Conservation (phyloP, 1,284 basidiomycete genomes). For the Agaricales sp. region DNA sequence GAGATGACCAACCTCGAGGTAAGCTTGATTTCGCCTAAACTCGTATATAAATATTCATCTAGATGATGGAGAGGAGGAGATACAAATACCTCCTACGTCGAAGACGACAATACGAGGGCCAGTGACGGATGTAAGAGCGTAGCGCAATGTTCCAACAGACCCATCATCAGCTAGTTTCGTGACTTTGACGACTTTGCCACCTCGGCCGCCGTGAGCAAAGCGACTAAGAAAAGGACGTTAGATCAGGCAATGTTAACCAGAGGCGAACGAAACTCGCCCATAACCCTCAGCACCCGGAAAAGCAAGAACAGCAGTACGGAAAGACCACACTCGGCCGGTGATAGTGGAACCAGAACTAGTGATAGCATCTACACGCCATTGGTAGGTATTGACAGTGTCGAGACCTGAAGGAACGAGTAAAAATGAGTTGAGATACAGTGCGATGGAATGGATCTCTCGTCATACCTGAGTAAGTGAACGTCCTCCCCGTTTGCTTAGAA, state of each 20-base stretch:
- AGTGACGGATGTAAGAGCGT: conserved; percentile 1
- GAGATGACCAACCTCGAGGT: conserved; percentile 4
- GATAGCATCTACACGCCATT: conserved; percentile 7
- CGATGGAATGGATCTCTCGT: background rate
- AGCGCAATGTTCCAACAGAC: conserved; percentile 3
- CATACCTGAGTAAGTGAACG: background rate
- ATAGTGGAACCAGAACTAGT: background rate
- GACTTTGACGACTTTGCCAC: conserved; percentile 6
- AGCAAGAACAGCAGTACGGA: conserved; percentile 3
- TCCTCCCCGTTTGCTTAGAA: background rate
- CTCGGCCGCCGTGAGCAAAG: conserved; percentile 6
- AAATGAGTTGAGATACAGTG: background rate
- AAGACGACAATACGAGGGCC: conserved; percentile 7
- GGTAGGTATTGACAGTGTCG: background rate
- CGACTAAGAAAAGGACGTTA: background rate
- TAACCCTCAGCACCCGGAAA: conserved; percentile 9
- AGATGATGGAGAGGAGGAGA: background rate
- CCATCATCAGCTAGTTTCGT: conserved; percentile 5
- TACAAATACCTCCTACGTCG: conserved; percentile 6
- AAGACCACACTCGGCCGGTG: conserved; percentile 4
- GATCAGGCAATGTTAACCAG: background rate
- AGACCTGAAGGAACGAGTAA: background rate
- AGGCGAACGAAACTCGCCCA: background rate
- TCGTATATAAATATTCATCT: background rate
- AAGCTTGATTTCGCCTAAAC: conserved; percentile 5